These are phyloP conservation scores for Cytauxzoon felis DNA, from an alignment of 169 alveolate genomes.

Conservation along the genomic window DNA sequence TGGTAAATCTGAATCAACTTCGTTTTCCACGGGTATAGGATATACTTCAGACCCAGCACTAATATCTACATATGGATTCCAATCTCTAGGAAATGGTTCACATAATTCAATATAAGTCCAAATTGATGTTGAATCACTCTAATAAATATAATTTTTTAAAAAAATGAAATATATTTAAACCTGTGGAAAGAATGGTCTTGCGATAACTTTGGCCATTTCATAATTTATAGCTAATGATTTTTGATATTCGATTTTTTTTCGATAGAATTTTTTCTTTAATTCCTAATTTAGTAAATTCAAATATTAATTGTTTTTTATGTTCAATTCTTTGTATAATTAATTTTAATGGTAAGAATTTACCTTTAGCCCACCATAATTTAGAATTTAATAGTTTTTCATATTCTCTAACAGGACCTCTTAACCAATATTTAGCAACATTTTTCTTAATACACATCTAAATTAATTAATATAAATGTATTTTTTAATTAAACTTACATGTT, in stretches of 20 bases:
- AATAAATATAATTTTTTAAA: too few relatives aligned
- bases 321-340: slow-evolving; percentile 17
- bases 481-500: background rate
- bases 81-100: slow-evolving; percentile 62
- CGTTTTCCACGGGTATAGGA: slow-evolving; percentile 72
- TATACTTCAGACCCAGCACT: slow-evolving; percentile 72
- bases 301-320: background rate
- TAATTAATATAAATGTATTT: background rate
- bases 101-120: slow-evolving; percentile 65
- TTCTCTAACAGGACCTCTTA: slow-evolving; percentile 23
- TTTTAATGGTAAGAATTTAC: slow-evolving; percentile 42
- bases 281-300: slow-evolving; percentile 8
- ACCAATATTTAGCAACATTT: slow-evolving; percentile 22
- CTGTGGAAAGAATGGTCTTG: slow-evolving; percentile 69
- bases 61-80: slow-evolving; percentile 77
- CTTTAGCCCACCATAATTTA: slow-evolving; percentile 47
- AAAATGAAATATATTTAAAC: too few relatives aligned
- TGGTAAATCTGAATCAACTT: slow-evolving; percentile 68
- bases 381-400: slow-evolving; percentile 25
- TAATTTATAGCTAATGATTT: slow-evolving; percentile 49
- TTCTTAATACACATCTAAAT: slow-evolving; percentile 6
- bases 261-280: background rate
- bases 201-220: slow-evolving; percentile 70
- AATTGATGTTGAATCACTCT: slow-evolving; percentile 64
- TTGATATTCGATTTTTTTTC: background rate